Evolutionary conservation across 768 basidiomycete genomes (phyloP).

Genomic region (Multifurca ochricompacta): DNA sequence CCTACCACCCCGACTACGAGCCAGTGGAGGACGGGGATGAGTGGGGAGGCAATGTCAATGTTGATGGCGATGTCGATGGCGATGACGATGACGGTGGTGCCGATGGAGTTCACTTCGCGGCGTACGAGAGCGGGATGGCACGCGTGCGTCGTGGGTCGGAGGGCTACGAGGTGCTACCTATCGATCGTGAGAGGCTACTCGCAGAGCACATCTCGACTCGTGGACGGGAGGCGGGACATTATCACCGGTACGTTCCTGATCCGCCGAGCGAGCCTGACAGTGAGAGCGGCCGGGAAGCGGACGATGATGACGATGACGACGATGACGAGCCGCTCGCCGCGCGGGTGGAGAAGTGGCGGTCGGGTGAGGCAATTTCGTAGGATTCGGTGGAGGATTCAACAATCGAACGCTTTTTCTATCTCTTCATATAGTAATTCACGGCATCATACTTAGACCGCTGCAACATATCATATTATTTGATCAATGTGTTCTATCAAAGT

Average conservation of each 20-base stretch:
- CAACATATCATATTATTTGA: too few relatives aligned
- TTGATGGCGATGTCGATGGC: slow-evolving; percentile 21
- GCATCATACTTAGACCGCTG: background rate
- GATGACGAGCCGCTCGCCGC: slow-evolving; percentile 31
- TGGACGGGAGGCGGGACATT: slow-evolving; percentile 51
- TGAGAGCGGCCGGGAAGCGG: background rate
- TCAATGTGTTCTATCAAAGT: too few relatives aligned
- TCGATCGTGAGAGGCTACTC: slow-evolving; percentile 59
- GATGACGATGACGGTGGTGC: slow-evolving; percentile 28
- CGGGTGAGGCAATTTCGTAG: slow-evolving; percentile 17
- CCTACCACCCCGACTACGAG: slow-evolving; percentile 70
- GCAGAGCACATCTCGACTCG: slow-evolving; percentile 45
- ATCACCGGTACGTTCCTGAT: slow-evolving; percentile 61
- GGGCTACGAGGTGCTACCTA: slow-evolving; percentile 64
- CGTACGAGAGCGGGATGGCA: slow-evolving; percentile 17
- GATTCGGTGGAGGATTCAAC: background rate
- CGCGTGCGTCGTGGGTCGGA: slow-evolving; percentile 67
- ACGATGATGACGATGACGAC: slow-evolving; percentile 27
- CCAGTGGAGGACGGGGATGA: slow-evolving; percentile 21
- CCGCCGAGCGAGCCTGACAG: slow-evolving; percentile 31
- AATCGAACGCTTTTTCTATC: background rate
- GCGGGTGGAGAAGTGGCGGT: slow-evolving; percentile 25
- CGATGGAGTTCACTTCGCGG: slow-evolving; percentile 9
- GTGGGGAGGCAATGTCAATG: slow-evolving; percentile 17
- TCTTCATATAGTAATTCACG: too few relatives aligned